Evolutionary conservation across 2,329 filamentous ascomycete species (phyloP), one percentile per base, ranked within the genome.

Genomic region (Nemania diffusa): DNA sequence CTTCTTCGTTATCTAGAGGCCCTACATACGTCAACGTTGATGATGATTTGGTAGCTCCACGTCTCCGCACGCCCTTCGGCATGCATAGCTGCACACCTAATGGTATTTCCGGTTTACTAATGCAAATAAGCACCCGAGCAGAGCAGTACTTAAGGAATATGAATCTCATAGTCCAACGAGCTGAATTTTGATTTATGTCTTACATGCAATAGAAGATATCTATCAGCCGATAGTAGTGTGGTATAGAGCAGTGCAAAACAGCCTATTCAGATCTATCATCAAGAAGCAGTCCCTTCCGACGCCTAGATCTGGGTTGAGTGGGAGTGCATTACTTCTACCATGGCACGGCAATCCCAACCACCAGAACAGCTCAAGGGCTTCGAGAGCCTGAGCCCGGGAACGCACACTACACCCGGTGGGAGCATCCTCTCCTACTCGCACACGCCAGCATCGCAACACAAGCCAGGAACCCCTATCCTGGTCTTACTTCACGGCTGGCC

Each of bases 401-500:
- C 61, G 50, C 62, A 68, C 62, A 26, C 15, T 13, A 58, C 64
- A 3, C 58, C 64, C n/a, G 60, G 57, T 17, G 61, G 64, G 13
- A 56, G 63, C 44, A 34, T 50, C 20, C 46, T 69, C 56, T 71
- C 69, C 22, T 69, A 64, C 59, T 69, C 64, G 5, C 62, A 69
- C 40, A 69, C 69, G 29, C 62, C 69, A 7, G 26, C 46, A 2
- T 63, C 64, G 24, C 58, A 44, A 29, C 67, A 65, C 46, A 55
- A 48, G 40, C 48, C 51, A 17, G 69, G 62, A 13, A 5, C 62
- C 6, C 61, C 67, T 24, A 57, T 71, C 64, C 55, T 71, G 13
- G 53, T 71, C n/a, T 55, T 71, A n/a, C 67, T 71, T 3, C 69
- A 69, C 58, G 69, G 69, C 48, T 71, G 67, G 67, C 69, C 67